Percentiles rank a stretch among this genome's conserved stretches.
These are phyloP conservation scores for Ustilago lituana DNA, from an alignment of 1,284 basidiomycete genomes.

Conservation along the genomic window DNA sequence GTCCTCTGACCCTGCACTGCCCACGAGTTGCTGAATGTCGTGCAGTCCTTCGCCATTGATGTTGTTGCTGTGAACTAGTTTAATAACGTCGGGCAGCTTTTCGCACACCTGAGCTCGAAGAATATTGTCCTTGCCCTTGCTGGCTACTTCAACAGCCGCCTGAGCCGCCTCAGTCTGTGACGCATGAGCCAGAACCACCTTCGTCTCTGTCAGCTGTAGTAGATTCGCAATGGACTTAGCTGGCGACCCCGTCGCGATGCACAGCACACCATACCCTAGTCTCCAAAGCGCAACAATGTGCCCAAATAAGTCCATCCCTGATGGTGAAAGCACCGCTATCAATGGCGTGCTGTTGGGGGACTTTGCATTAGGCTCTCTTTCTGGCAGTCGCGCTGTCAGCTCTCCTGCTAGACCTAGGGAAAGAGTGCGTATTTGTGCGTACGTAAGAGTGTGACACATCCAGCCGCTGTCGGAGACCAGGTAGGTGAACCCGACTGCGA, in stretches of 20 bases:
- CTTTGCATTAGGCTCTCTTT: slow-evolving; percentile 8
- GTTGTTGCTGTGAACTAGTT: neutral
- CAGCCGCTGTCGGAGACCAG: slow-evolving; percentile 23
- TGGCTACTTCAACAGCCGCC: slow-evolving; percentile 3
- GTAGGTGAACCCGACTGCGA: slow-evolving; percentile 68
- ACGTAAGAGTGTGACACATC: slow-evolving; percentile 61
- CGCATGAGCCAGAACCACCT: slow-evolving; percentile 70
- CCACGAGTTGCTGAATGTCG: too few species aligned
- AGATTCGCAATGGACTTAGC: slow-evolving; percentile 73
- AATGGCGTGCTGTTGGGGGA: slow-evolving; percentile 33
- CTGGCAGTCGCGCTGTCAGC: slow-evolving; percentile 6
- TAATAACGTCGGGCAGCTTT: slow-evolving; percentile 11
- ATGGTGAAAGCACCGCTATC: slow-evolving; percentile 68
- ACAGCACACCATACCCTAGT: slow-evolving; percentile 68
- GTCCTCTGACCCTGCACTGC: slow-evolving; percentile 58
- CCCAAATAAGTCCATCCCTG: slow-evolving; percentile 68
- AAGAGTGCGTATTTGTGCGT: slow-evolving; percentile 14
- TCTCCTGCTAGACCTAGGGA: slow-evolving; percentile 9
- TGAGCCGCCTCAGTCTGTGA: slow-evolving; percentile 68
- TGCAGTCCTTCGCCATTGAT: too few species aligned
- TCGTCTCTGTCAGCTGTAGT: slow-evolving; percentile 70
- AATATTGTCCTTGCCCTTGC: neutral
- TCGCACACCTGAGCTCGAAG: slow-evolving; percentile 2
- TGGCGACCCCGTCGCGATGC: slow-evolving; percentile 69
- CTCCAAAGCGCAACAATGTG: slow-evolving; percentile 68